A percentile compares a stretch with the other conserved stretches of the same genome.
phyloP scores from a whole-genome alignment of 768 basidiomycete species.

The Boletellus ananas region DNA sequence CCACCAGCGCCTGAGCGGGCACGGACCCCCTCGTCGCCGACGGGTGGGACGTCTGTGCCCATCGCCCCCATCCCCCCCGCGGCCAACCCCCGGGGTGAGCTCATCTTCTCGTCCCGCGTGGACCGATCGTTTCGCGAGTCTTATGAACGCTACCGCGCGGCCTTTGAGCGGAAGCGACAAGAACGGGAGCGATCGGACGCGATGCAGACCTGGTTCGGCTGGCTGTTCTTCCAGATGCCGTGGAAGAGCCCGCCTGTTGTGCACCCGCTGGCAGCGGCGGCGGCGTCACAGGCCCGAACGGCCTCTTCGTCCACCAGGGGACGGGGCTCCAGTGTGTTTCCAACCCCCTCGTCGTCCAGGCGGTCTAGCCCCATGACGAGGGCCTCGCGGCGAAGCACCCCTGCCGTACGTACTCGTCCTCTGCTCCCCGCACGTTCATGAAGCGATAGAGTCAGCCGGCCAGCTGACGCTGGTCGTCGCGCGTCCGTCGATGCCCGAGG shows the following conservation, averaged over 20 bases:
- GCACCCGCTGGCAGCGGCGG: neutral
- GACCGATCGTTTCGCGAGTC: slow-evolving; percentile 79
- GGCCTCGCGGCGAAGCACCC: slow-evolving; percentile 24
- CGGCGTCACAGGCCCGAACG: slow-evolving; percentile 19
- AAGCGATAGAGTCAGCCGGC: slow-evolving; percentile 8
- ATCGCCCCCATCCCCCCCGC: slow-evolving; percentile 78
- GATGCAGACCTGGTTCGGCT: slow-evolving; percentile 30
- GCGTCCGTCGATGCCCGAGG: neutral
- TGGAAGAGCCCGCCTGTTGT: slow-evolving; percentile 22
- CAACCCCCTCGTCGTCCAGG: slow-evolving; percentile 32
- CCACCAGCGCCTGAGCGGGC: slow-evolving; percentile 15
- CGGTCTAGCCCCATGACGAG: slow-evolving; percentile 33
- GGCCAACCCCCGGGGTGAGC: slow-evolving; percentile 88
- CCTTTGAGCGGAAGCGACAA: slow-evolving; percentile 77
- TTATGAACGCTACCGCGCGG: slow-evolving; percentile 87
- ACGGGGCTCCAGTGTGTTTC: slow-evolving; percentile 21
- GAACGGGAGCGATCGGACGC: slow-evolving; percentile 50
- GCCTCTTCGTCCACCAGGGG: slow-evolving; percentile 26
- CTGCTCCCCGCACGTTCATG: slow-evolving; percentile 27
- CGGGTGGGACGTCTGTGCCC: slow-evolving; percentile 46
- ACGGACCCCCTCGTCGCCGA: slow-evolving; percentile 25
- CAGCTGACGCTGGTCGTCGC: slow-evolving; percentile 6
- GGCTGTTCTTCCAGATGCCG: slow-evolving; percentile 27
- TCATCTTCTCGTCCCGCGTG: slow-evolving; percentile 92
- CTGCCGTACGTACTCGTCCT: slow-evolving; percentile 21